These are phyloP conservation scores for slime mould (Dictyostelium discoideum) DNA, from an alignment of 78 protist genomes.

Conservation along the genomic window dicty_2.7 NC_007088.5:6657501-6658000, in stretches of 20 bases:
- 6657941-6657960: constrained; percentile 31
- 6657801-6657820: constrained; percentile 3
- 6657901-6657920: neutral
- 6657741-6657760: constrained; percentile 7
- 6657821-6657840: constrained; percentile 18
- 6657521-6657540: constrained; percentile 6
- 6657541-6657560: constrained; percentile 32
- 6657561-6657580: constrained; percentile 43
- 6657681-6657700: constrained; percentile 30
- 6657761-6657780: constrained; percentile 9
- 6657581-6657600: constrained; percentile 16
- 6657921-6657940: neutral
- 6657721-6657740: constrained; percentile 37
- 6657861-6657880: neutral
- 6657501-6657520: neutral
- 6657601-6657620: constrained; percentile 42
- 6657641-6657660: neutral
- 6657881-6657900: neutral
- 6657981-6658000: constrained; percentile 56
- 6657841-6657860: neutral
- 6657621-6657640: constrained; percentile 8
- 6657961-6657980: constrained; percentile 50
- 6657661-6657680: constrained; percentile 21
- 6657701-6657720: neutral
- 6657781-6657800: constrained; percentile 36